Evolutionary conservation across 306 rosid species (phyloP), one percentile per base, ranked within the genome.

Genomic region (Vigna unguiculata): DNA sequence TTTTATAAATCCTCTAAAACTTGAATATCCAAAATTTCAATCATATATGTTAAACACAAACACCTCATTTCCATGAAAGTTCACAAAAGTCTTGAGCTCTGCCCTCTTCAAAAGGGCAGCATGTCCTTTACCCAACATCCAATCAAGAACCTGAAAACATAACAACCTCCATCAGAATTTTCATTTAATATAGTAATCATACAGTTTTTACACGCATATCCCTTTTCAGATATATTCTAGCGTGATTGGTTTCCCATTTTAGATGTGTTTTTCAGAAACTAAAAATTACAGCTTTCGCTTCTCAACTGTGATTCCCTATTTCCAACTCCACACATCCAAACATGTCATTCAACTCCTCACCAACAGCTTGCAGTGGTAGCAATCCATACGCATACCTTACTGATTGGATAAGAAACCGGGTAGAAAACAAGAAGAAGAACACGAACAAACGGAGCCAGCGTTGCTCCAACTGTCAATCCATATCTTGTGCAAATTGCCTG

Each of bases 51-150:
- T 40, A 40, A 2, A n/a, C 62, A 57, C 82, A 95, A 4, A 34
- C 40, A 34, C 99, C 99, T 95, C 99, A 71, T 95, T 95, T 49
- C 99, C 99, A 77, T 95, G 99, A 86, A 95, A 95, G 84, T 83
- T 81, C 71, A 95, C 97, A 80, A 95, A 92, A 75, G 99, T 95
- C 85, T 95, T 90, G 69, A 95, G 97, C 86, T 95, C 99, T 21
- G 99, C 99, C 84, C 99, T 89, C 88, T 90, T 88, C 58, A 95
- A 89, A 75, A 95, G 96, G 66, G 89, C 99, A 61, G 92, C 86
- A 43, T 95, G 97, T 74, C 99, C 99, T 85, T 95, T 90, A 51
- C 99, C 99, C 85, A 95, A 80, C 99, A 95, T 90, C 90, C 93
- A 88, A 82, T 95, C 99, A 75, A 95, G 92, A 80, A 92, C 92